Evolutionary conservation across 2,329 filamentous ascomycete species (phyloP).

Genomic region (Talaromyces funiculosus): DNA sequence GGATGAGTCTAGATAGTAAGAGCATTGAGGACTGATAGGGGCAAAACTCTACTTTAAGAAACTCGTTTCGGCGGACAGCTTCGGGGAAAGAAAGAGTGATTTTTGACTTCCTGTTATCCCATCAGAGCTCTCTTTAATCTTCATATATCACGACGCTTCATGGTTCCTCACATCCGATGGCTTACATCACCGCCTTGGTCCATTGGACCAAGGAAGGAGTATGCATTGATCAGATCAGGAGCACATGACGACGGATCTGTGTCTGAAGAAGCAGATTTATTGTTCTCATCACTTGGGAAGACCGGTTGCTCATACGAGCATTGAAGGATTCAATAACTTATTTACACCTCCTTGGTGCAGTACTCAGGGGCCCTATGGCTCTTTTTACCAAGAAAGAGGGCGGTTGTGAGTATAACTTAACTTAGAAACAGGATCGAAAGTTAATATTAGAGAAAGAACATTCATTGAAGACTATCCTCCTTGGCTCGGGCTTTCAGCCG

Average conservation of each 20-base stretch:
- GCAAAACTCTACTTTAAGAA: background rate
- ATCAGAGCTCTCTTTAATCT: constrained; percentile 42
- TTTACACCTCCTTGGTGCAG: no score
- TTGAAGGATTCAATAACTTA: background rate
- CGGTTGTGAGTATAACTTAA: background rate
- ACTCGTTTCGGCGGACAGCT: background rate
- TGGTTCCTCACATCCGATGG: background rate
- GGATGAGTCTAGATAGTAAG: background rate
- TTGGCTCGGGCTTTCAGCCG: constrained; percentile 32
- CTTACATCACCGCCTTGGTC: constrained; percentile 28
- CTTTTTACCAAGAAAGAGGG: no score
- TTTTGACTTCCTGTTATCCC: constrained; percentile 14
- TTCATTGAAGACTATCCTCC: constrained; percentile 15
- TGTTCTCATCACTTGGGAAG: constrained; percentile 32
- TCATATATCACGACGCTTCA: constrained; percentile 24
- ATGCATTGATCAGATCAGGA: constrained; percentile 22
- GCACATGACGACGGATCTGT: constrained; percentile 14
- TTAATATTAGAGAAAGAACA: background rate
- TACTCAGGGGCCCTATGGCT: no score
- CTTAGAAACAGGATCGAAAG: background rate
- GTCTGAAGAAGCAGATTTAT: constrained; percentile 21
- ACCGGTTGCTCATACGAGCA: background rate
- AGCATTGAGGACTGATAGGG: background rate
- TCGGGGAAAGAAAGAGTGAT: background rate
- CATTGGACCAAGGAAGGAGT: constrained; percentile 19